Evolutionary conservation across 148 eudicot genomes (phyloP), one percentile per base, ranked within the genome.

Genomic region (Fagopyrum homotropicum): DNA sequence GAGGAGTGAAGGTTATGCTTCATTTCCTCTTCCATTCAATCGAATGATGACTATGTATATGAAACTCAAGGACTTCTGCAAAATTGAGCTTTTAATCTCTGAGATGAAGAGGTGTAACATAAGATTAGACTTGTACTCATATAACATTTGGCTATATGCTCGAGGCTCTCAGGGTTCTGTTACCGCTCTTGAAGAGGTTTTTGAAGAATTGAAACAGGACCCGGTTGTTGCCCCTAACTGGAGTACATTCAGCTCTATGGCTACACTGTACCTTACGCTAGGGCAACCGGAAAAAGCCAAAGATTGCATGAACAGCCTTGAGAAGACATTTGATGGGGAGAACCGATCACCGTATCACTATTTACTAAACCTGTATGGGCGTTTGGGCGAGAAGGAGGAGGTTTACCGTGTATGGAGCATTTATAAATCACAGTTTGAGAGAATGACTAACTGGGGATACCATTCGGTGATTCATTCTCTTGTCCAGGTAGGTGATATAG

Each of bases 31-130:
- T 72, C 89, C 97, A 10, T 91, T 75, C 79, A 95, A 89, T 80
- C 93, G 86, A 77, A 88, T 95, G 92, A 95, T 92, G 93, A 90
- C 89, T 64, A 90, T 95, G 50, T 95, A 95, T 77, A 86, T 87
- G 91, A 92, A 86, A 76, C 78, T 83, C 51, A 76, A 80, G 50
- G 87, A 92, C 10, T 80, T 83, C 17, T 87, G 85, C 44, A 88
- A 86, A 79, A 87, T 92, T 30, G 88, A 86, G 63, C 61, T 72
- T 26, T 19, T 89, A 30, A 73, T 86, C 81, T 79, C 85, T 6
- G 97, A 95, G 78, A 90, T 94, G 93, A 88, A 77, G 89, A 82
- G 84, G 80, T 89, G 84, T 47, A 69, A 73, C 9, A 77, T 92
- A 47, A 75, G 73, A 14, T 76, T 90, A 26, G 96, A 95, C 84